Conservation (phyloP, 1,284 basidiomycete species). For the Wallemia hederae region DNA sequence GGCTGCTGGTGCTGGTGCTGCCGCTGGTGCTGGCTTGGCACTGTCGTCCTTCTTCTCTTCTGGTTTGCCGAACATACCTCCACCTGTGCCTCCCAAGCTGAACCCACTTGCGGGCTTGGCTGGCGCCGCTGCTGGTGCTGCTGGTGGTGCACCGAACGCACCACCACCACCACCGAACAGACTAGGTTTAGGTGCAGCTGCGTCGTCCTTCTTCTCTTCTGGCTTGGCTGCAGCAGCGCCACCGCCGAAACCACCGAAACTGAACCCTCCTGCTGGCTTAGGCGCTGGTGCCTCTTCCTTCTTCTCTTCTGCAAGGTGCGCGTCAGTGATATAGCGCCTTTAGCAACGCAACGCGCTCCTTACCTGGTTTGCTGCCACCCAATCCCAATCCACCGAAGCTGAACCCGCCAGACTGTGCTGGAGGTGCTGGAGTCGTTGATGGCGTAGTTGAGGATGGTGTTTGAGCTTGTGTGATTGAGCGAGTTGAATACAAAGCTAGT, state of each 20-base stretch:
- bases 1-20: too few relatives aligned
- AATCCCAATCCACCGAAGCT: constrained; percentile 3
- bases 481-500: not conserved
- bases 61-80: too few relatives aligned
- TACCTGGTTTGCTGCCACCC: not conserved
- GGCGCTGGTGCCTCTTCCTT: not conserved
- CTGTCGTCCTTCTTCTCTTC: too few relatives aligned
- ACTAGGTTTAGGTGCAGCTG: not conserved
- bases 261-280: not conserved
- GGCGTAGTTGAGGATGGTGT: constrained; percentile 4
- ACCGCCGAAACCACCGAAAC: not conserved
- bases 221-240: not conserved
- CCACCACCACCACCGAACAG: constrained; percentile 1
- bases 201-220: not conserved
- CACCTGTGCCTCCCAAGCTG: too few relatives aligned
- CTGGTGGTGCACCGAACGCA: not conserved
- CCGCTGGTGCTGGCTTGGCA: too few relatives aligned
- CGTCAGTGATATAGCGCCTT: too few relatives aligned
- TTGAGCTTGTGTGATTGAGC: not conserved
- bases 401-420: constrained; percentile 6
- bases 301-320: too few relatives aligned
- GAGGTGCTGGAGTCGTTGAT: constrained; percentile 8
- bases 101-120: too few relatives aligned
- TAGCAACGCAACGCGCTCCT: not conserved
- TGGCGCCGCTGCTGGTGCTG: not conserved